Evolutionary conservation across 495 filamentous ascomycete genomes (phyloP), one percentile per base, ranked within the genome.

Genomic region (Hypoxylon intermedium): DNA sequence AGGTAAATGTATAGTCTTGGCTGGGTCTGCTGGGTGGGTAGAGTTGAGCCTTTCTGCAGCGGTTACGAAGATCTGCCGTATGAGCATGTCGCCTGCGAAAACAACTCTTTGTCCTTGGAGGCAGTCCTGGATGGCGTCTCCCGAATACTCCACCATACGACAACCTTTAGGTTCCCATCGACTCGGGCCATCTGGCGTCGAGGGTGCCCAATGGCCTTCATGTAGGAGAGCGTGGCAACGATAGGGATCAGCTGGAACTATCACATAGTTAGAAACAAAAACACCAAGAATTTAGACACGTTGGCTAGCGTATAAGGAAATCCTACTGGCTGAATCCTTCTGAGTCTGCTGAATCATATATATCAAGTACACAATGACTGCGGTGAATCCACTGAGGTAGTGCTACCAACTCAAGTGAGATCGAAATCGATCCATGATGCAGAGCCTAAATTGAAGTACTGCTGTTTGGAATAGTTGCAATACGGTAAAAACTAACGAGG

Each of bases 161-260:
- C 85, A 88, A 18, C 81, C 81, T 9, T 75, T 74, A n/a, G 82
- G 77, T 58, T 87, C 83, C 85, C 85, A 87, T 63, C 51, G 47
- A 20, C 31, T 45, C 9, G 53, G 46, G 20, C 54, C 56, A 33
- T 78, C 74, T 23, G 72, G 49, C 6, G 65, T 38, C 12, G 24
- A 30, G 6, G 65, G 53, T 38, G 60, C 65, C 85, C 85, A 87
- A 49, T 71, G 42, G 21, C 85, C 84, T 31, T 78, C 68, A 33
- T 74, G 72, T 19, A 86, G 62, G 48, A 86, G 73, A 24, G 83
- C 78, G 20, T 63, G 66, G 63, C 85, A 87, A 69, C 81, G 83
- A 63, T 76, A 77, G 3, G 79, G 81, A 67, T 87, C 85, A 21
- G 36, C 9, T 54, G 28, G 60, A 23, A 53, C 69, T 72, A 41